These are phyloP conservation scores for Aegilops bicornis DNA, from an alignment of 176 grass and related monocot species.

Conservation along the genomic window DNA sequence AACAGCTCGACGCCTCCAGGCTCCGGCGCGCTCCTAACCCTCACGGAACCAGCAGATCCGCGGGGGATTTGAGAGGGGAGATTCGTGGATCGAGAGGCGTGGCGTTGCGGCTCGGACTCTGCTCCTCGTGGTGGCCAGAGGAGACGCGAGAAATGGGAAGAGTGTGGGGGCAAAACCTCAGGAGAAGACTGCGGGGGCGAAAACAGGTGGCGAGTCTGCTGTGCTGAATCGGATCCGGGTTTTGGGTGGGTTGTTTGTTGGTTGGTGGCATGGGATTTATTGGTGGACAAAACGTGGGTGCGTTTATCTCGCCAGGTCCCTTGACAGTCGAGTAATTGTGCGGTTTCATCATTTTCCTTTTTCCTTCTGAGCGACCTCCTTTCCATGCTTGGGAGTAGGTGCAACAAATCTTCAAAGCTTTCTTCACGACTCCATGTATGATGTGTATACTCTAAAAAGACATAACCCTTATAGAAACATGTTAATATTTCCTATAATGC, in stretches of 20 bases:
- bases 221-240: slow-evolving; percentile 33
- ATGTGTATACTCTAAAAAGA: neutral
- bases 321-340: neutral
- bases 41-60: slow-evolving; percentile 22
- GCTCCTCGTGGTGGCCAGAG: slow-evolving; percentile 15
- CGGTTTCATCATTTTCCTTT: neutral
- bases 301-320: neutral
- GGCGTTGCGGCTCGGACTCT: neutral
- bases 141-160: slow-evolving; percentile 42
- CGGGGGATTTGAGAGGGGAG: neutral
- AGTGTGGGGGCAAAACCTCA: slow-evolving; percentile 46
- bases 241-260: slow-evolving; percentile 15
- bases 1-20: neutral
- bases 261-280: slow-evolving; percentile 38
- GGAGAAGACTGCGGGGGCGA: slow-evolving; percentile 3
- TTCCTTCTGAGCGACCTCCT: neutral
- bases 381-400: neutral
- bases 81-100: slow-evolving; percentile 21
- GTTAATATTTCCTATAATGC: too few species aligned
- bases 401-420: slow-evolving; percentile 24
- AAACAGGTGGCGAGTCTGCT: slow-evolving; percentile 40
- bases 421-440: neutral
- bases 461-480: neutral
- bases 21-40: neutral
- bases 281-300: slow-evolving; percentile 26